Conservation (phyloP, 176 grass and related monocot genomes). For the Thalia dealbata region DNA sequence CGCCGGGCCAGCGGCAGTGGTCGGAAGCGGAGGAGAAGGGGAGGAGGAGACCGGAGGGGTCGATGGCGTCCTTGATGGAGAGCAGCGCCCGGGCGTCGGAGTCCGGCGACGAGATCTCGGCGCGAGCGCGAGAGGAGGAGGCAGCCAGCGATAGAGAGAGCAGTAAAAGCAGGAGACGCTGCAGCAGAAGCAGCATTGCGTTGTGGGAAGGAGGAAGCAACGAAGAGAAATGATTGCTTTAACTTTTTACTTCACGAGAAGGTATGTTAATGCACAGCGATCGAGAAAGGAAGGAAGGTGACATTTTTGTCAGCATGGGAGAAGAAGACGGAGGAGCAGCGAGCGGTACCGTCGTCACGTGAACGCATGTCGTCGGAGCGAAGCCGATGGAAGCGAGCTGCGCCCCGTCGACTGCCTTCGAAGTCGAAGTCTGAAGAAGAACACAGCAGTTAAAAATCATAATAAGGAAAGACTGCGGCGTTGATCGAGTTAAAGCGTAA, state of each 20-base stretch:
- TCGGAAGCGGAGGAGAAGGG: not conserved
- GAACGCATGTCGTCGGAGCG: not conserved
- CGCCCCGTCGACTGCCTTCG: too few species aligned
- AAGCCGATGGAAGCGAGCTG: not conserved
- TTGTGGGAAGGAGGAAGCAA: not conserved
- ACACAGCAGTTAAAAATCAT: too few species aligned
- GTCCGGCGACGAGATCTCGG: not conserved
- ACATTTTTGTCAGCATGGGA: not conserved
- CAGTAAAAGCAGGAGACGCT: not conserved
- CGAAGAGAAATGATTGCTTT: not conserved
- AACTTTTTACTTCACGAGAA: not conserved
- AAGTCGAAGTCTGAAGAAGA: too few species aligned
- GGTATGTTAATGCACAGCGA: not conserved
- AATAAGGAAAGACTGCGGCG: too few species aligned
- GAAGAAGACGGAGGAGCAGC: not conserved
- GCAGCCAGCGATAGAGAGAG: not conserved
- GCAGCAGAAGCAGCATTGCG: not conserved
- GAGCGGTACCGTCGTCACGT: not conserved
- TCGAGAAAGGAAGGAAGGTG: not conserved
- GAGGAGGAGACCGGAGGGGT: conserved; percentile 45
- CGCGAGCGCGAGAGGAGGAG: not conserved
- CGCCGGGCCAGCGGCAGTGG: conserved; percentile 34
- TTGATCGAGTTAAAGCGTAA: too few species aligned
- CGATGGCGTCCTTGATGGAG: conserved; percentile 60
- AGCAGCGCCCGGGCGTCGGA: conserved; percentile 24